A percentile compares a stretch with the other conserved stretches of the same genome.
These are phyloP conservation scores for Claviceps cyperi DNA, from an alignment of 2,329 filamentous ascomycete species.

Conservation along the genomic window DNA sequence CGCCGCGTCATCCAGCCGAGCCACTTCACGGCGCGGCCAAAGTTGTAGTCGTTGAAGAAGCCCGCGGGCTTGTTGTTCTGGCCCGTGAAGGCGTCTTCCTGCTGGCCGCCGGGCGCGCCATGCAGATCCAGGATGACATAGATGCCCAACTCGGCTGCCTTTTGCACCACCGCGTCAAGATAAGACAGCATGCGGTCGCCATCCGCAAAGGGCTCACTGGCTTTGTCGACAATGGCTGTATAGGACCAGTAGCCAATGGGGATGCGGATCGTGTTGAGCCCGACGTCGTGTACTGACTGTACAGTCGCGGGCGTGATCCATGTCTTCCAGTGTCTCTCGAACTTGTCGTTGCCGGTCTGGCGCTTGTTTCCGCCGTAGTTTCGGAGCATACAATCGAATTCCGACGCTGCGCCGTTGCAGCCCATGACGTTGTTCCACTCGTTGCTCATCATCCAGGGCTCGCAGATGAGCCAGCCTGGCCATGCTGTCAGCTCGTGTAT, in stretches of 20 bases:
- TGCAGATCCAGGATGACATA: conserved; percentile 22
- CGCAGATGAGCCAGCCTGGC: conserved; percentile 24
- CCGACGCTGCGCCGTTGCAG: conserved; percentile 26
- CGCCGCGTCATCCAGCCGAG: conserved; percentile 39
- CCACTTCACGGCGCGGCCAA: conserved; percentile 37
- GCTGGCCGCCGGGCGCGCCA: conserved; percentile 33
- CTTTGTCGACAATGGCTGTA: conserved; percentile 29
- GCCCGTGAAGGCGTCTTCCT: conserved; percentile 30
- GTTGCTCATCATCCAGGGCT: conserved; percentile 34
- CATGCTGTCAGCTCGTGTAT: neutral
- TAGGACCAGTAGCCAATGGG: conserved; percentile 41
- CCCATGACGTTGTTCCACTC: conserved; percentile 31
- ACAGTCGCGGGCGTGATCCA: conserved; percentile 18
- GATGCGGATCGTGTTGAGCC: conserved; percentile 37
- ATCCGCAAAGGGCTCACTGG: conserved; percentile 33
- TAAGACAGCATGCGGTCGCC: conserved; percentile 15
- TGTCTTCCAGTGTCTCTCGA: conserved; percentile 31
- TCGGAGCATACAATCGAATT: conserved; percentile 36
- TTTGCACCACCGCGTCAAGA: conserved; percentile 17
- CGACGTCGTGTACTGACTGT: conserved; percentile 35
- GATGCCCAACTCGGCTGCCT: conserved; percentile 18
- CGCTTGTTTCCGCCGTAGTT: conserved; percentile 12
- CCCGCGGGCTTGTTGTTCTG: conserved; percentile 21
- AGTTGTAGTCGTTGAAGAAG: conserved; percentile 43
- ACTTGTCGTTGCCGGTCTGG: conserved; percentile 28